Conservation (phyloP, 1,284 basidiomycete species). For the Thecaphora frezii region DNA sequence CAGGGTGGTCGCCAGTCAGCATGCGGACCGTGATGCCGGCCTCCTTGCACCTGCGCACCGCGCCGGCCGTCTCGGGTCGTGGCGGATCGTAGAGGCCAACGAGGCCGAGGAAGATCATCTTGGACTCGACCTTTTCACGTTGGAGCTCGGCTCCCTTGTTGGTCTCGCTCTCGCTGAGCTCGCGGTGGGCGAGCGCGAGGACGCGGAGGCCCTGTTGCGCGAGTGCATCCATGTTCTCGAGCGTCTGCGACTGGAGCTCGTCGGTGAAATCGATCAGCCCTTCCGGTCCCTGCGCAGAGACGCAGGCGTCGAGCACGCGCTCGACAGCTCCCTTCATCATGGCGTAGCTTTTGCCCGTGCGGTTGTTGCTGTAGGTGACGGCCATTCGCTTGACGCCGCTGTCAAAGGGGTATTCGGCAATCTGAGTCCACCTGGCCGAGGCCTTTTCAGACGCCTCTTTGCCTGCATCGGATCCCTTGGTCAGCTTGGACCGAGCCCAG, state of each 20-base stretch:
- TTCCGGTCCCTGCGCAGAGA: slow-evolving; percentile 41
- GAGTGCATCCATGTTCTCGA: slow-evolving; percentile 54
- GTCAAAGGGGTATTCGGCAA: slow-evolving; percentile 63
- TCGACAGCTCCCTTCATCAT: slow-evolving; percentile 59
- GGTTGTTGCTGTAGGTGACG: slow-evolving; percentile 60
- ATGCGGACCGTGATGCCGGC: slow-evolving; percentile 72
- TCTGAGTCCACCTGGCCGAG: slow-evolving; percentile 44
- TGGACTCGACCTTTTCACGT: slow-evolving; percentile 64
- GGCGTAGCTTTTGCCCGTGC: slow-evolving; percentile 40
- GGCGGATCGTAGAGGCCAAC: slow-evolving; percentile 72
- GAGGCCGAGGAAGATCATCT: slow-evolving; percentile 68
- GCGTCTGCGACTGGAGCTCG: slow-evolving; percentile 28
- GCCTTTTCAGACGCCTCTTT: slow-evolving; percentile 35
- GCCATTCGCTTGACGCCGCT: slow-evolving; percentile 57
- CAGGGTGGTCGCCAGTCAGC: slow-evolving; percentile 63
- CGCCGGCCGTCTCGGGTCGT: slow-evolving; percentile 68
- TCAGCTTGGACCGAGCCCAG: slow-evolving; percentile 42
- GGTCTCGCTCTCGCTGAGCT: slow-evolving; percentile 35
- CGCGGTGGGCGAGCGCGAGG: slow-evolving; percentile 49
- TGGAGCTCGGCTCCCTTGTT: slow-evolving; percentile 35
- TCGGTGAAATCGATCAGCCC: slow-evolving; percentile 54
- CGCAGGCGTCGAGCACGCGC: slow-evolving; percentile 50
- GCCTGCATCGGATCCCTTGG: slow-evolving; percentile 35
- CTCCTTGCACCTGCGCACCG: slow-evolving; percentile 68
- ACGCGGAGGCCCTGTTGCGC: slow-evolving; percentile 54